phyloP scores from a whole-genome alignment of 495 filamentous ascomycete species.

The Penicillium antarcticum region DNA sequence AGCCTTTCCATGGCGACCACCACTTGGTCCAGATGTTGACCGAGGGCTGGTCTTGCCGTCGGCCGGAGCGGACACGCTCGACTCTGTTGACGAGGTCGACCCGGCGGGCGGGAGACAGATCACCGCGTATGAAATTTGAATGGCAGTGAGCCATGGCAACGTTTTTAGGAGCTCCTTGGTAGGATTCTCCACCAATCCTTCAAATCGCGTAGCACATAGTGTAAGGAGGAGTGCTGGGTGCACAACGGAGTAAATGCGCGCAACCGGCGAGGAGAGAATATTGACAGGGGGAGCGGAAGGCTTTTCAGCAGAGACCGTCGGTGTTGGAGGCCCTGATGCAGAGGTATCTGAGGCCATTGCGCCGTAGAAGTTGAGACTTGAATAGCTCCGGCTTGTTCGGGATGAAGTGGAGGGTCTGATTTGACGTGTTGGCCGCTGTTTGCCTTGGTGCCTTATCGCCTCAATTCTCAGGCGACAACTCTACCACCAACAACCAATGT shows the following conservation, averaged over 20 bases:
- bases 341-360: constrained; percentile 24
- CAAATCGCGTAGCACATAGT: constrained; percentile 60
- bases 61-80: constrained; percentile 30
- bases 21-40: constrained; percentile 14
- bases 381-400: constrained; percentile 15
- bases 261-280: constrained; percentile 45
- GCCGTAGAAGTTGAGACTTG: background rate
- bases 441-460: background rate
- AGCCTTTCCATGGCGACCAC: constrained; percentile 14
- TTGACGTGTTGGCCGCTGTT: constrained; percentile 5
- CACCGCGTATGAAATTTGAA: constrained; percentile 68
- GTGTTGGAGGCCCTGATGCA: constrained; percentile 8
- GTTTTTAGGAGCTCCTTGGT: constrained; percentile 57
- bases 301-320: constrained; percentile 27
- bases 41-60: constrained; percentile 32
- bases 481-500: too few relatives aligned
- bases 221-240: constrained; percentile 65
- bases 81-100: constrained; percentile 20
- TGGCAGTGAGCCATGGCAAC: constrained; percentile 56
- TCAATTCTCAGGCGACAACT: too few relatives aligned
- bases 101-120: constrained; percentile 71
- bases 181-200: constrained; percentile 66
- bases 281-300: constrained; percentile 28
- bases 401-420: constrained; percentile 16
- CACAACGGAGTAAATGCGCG: constrained; percentile 53